These are phyloP conservation scores for Moesziomyces parantarcticus DNA, from an alignment of 1,284 basidiomycete species.

Conservation along the genomic window DNA sequence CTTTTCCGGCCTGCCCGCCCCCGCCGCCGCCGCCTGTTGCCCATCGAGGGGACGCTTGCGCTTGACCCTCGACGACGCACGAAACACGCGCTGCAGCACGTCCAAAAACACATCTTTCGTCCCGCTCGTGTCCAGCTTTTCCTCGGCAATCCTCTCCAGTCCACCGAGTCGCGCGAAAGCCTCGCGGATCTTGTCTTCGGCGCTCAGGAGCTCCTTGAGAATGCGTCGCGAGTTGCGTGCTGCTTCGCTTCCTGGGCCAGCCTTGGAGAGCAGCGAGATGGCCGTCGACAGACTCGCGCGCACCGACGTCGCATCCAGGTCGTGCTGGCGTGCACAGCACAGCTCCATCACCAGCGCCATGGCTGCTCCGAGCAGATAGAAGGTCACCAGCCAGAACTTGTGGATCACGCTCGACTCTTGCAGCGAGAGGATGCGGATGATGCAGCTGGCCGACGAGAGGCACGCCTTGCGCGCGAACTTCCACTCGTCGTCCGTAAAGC, in stretches of 20 bases:
- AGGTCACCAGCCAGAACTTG: conserved; percentile 61
- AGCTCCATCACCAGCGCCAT: conserved; percentile 50
- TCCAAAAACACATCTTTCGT: conserved; percentile 44
- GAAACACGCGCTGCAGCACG: conserved; percentile 29
- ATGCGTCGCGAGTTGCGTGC: conserved; percentile 45
- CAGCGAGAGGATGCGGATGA: conserved; percentile 45
- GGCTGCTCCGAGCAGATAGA: conserved; percentile 58
- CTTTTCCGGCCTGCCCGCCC: conserved; percentile 3
- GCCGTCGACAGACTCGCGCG: conserved; percentile 26
- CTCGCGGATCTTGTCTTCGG: conserved; percentile 34
- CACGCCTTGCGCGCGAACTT: conserved; percentile 41
- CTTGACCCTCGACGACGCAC: conserved; percentile 15
- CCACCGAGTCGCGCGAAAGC: conserved; percentile 35
- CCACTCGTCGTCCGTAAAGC: conserved; percentile 55
- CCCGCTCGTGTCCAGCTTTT: conserved; percentile 31
- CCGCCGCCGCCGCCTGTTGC: neutral
- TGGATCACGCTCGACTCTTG: conserved; percentile 50
- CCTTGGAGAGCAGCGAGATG: conserved; percentile 39
- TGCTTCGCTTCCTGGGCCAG: conserved; percentile 38
- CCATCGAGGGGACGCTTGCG: conserved; percentile 25
- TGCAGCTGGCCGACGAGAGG: conserved; percentile 43
- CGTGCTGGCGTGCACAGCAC: conserved; percentile 39
- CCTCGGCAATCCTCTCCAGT: conserved; percentile 31
- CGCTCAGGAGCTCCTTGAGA: conserved; percentile 38
- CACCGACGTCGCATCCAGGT: conserved; percentile 27